Base-by-base conservation (phyloP, 805 yeast genomes). In the Starmerella stellata region DNA sequence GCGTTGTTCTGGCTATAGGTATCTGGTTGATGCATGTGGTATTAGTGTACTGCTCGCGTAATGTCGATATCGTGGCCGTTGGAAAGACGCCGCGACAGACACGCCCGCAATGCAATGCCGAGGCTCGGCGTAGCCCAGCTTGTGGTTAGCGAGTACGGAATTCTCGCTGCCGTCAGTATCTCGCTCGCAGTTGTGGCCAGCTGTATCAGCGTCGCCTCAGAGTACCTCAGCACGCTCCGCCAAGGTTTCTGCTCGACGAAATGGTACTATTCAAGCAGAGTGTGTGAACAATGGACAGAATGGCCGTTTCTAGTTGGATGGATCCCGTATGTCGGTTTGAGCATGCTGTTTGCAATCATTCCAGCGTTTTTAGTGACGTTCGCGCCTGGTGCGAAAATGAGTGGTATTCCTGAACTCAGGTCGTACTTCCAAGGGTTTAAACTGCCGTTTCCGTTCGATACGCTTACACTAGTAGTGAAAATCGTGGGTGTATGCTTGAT, bases 151-250 rank as follows among this genome's bases (percentile, higher is more conserved):
- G 45, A 68, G 36, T 81, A 94, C 77, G 49, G 78, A 1, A 74
- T 78, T 0, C 59, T 87, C 30, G 69, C 83, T 0, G 48, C 65
- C 1, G 78, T 81, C 44, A 95, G 95, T 1, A 49, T 78, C 1
- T 44, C 64, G 1, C 76, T 80, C 33, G 98, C 96, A 1, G 48
- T 72, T 1, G 70, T 81, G 29, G 95, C 95, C 0, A 87, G 85
- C 0, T 64, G 66, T 17, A 61, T 85, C 37, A 83, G 80, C 49
- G 68, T 85, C 8, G 65, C 78, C 8, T 77, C 95, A 0, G 82
- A 79, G 38, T 85, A 87, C 71, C 60, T 87, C 18, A 77, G 79
- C 2, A 73, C 75, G 47, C 55, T 83, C 39, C 71, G 81, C 44
- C 57, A 70, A 2, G 96, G 96, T 0, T 68, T 72, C 53, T 90